Evolutionary conservation across 352 stramenopile species (phyloP).

Genomic region (Phytophthora cryptogea): DNA sequence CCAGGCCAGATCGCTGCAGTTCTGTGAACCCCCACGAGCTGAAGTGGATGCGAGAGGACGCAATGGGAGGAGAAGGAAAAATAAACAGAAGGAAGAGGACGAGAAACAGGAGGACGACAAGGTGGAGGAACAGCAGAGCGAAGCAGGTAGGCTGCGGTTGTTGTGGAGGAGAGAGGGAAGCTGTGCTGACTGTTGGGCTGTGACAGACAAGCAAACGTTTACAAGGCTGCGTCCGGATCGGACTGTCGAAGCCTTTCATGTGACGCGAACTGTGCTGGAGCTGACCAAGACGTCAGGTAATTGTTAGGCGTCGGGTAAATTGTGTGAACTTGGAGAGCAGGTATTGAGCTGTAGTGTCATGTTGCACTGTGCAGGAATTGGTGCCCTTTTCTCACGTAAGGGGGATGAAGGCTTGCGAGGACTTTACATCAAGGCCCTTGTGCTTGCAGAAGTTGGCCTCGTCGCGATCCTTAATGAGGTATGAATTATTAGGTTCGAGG

Average conservation of each 20-base stretch:
- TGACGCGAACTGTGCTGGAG: slow-evolving; percentile 45
- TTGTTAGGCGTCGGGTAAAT: not conserved
- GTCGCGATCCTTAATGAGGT: slow-evolving; percentile 59
- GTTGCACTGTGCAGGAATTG: slow-evolving; percentile 32
- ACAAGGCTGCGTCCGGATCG: slow-evolving; percentile 36
- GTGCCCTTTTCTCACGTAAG: slow-evolving; percentile 60
- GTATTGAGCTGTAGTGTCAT: slow-evolving; percentile 4
- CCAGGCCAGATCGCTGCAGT: slow-evolving; percentile 47
- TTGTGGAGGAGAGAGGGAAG: not conserved
- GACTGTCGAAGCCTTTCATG: slow-evolving; percentile 32
- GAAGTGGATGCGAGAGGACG: not conserved
- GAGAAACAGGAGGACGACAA: slow-evolving; percentile 5
- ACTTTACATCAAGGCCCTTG: slow-evolving; percentile 52
- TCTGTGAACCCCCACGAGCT: slow-evolving; percentile 38
- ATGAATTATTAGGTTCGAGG: not conserved
- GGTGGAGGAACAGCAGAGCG: slow-evolving; percentile 30
- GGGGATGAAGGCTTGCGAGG: slow-evolving; percentile 41
- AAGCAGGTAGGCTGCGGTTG: slow-evolving; percentile 38
- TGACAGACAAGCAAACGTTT: slow-evolving; percentile 47
- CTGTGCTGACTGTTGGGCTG: not conserved
- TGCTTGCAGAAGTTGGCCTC: slow-evolving; percentile 58
- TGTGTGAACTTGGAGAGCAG: not conserved
- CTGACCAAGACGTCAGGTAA: slow-evolving; percentile 38
- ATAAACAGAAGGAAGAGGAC: slow-evolving; percentile 7
- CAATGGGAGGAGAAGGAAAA: slow-evolving; percentile 5